These are phyloP conservation scores for Aureobasidium sp. DNA, from an alignment of 2,329 filamentous ascomycete genomes.

Conservation along the genomic window DNA sequence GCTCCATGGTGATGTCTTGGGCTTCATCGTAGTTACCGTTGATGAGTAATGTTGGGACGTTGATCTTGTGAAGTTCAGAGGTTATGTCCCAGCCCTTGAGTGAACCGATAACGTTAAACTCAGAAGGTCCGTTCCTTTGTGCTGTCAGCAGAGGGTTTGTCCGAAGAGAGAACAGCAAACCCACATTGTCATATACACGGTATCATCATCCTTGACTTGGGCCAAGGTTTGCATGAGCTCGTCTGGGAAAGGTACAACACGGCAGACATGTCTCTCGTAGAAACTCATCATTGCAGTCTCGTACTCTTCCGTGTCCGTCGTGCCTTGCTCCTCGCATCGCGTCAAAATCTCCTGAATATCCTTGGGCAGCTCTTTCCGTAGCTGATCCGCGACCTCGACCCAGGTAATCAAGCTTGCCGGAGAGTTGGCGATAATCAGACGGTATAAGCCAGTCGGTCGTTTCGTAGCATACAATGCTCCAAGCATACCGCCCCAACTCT, in stretches of 20 bases:
- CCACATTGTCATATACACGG: constrained; percentile 32
- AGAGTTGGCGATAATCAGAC: constrained; percentile 31
- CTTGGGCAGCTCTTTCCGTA: constrained; percentile 25
- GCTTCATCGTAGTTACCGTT: constrained; percentile 39
- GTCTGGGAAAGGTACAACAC: constrained; percentile 26
- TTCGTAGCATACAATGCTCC: constrained; percentile 37
- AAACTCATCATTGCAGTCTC: constrained; percentile 26
- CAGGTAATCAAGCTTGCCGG: constrained; percentile 27
- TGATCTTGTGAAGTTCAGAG: constrained; percentile 31
- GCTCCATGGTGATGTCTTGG: constrained; percentile 29
- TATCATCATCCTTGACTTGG: constrained; percentile 28
- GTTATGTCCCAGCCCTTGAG: constrained; percentile 35
- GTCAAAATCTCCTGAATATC: constrained; percentile 26
- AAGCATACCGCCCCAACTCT: constrained; percentile 50
- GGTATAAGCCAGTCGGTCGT: constrained; percentile 32
- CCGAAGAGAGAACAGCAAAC: background rate
- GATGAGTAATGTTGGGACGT: constrained; percentile 34
- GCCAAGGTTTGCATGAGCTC: constrained; percentile 24
- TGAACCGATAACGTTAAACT: constrained; percentile 35
- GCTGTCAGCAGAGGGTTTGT: constrained; percentile 18
- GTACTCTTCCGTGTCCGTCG: constrained; percentile 28
- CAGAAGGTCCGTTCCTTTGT: constrained; percentile 32
- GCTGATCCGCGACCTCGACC: constrained; percentile 23
- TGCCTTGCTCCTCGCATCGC: constrained; percentile 25
- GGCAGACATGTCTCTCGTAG: constrained; percentile 27